Percentiles rank a stretch among this genome's conserved stretches.
Conservation (phyloP, 306 rosid genomes). For the Casuarina cunninghamiana region DNA sequence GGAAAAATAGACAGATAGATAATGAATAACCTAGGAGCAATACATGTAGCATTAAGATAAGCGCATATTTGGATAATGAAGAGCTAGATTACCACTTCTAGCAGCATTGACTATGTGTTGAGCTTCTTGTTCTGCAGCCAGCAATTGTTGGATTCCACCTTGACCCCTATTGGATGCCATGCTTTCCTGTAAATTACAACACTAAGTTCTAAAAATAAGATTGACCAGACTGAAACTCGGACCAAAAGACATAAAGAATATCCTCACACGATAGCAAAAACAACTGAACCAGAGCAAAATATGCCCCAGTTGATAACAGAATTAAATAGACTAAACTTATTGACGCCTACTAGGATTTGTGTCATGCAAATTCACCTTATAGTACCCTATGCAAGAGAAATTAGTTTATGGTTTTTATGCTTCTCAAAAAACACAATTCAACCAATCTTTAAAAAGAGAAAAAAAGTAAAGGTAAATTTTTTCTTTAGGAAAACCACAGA, state of each 20-base stretch:
- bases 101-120: conserved; percentile 94
- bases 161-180: conserved; percentile 86
- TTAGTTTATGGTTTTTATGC: not conserved
- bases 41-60: not conserved
- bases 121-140: conserved; percentile 96
- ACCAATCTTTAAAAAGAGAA: not conserved
- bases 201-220: conserved; percentile 13
- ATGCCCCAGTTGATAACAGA: not conserved
- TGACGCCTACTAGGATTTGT: not conserved
- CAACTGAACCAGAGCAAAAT: not conserved
- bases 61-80: not conserved
- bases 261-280: not conserved
- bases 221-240: not conserved
- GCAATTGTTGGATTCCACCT: conserved; percentile 97
- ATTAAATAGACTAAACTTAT: not conserved
- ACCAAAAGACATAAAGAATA: conserved; percentile 13
- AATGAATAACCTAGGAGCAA: not conserved
- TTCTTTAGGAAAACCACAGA: not conserved
- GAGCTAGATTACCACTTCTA: conserved; percentile 56
- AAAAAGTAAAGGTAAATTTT: not conserved
- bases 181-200: conserved; percentile 32
- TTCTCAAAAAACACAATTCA: not conserved
- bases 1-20: not conserved
- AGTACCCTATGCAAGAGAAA: not conserved
- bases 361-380: not conserved